Evolutionary conservation across 2,329 filamentous ascomycete genomes (phyloP), one percentile per base, ranked within the genome.

Genomic region (Septoria linicola): DNA sequence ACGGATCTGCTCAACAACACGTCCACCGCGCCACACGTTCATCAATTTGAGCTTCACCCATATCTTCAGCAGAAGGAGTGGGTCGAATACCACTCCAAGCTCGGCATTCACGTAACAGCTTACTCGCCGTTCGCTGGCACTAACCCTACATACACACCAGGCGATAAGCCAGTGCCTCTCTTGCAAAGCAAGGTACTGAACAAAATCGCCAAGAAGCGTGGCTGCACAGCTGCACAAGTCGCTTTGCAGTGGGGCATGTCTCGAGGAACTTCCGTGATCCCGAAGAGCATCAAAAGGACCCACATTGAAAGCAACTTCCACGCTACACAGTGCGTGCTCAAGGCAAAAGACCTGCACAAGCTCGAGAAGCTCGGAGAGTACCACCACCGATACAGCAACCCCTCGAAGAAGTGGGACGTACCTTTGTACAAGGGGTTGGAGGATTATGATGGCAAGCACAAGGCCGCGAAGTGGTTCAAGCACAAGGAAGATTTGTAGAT

Each of bases 171-270:
- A 10, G 53, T 43, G n/a, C 60, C 60, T 17, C 54, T 65, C 20
- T 47, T 79, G 55, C 81, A 82, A 50, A 83, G 81, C 66, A 78
- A 81, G 1, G 77, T 84, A 30, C 72, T 84, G 43, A 77, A 82
- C 69, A 73, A 87, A 45, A 81, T 87, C 16, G 78, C 84, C 68
- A 82, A 83, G 72, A 80, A 82, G 62, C 74, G 80, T 30, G 77
- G 80, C 25, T 78, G 76, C 62, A 75, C 84, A n/a, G 75, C 78
- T 2, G 78, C 78, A 1, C 75, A 79, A 54, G 63, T 82, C 5
- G 68, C 82, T 5, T 73, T 82, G 50, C 76, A 74, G 36, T 81
- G 79, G 78, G 76, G 73, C 10, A 70, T 81, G 7, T 75, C 80
- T 60, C 70, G 79, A 20, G 78, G 79, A 1, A 78, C 75, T 67